Percentiles rank a stretch among this genome's conserved stretches.
Evolutionary conservation across 2,329 filamentous ascomycete genomes (phyloP).

Genomic region (Xylariaceae sp.): DNA sequence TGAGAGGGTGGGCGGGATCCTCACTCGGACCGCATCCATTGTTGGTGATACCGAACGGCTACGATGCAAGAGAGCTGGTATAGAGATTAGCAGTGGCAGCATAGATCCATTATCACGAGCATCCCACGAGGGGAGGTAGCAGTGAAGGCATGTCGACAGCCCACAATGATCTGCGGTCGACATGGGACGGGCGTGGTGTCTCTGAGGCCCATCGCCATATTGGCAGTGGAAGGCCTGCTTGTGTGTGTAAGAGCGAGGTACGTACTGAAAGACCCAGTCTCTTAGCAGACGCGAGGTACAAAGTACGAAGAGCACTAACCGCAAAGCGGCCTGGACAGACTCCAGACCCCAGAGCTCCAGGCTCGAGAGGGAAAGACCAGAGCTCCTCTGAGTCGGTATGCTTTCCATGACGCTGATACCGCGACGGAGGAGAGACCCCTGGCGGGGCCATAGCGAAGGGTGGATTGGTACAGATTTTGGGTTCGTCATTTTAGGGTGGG

Average conservation of each 20-base stretch:
- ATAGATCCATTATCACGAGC: too few species aligned
- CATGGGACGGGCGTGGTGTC: too few species aligned
- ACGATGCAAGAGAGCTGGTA: not conserved
- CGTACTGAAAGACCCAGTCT: too few species aligned
- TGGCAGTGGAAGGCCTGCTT: too few species aligned
- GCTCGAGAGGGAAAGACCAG: not conserved
- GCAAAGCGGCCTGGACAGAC: not conserved
- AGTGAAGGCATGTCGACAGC: too few species aligned
- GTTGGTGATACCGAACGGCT: not conserved
- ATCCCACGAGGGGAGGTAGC: too few species aligned
- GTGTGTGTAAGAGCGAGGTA: too few species aligned
- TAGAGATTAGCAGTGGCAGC: too few species aligned
- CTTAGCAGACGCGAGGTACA: too few species aligned
- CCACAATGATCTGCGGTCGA: too few species aligned
- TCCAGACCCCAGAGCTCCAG: too few species aligned
- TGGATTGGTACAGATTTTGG: constrained; percentile 1
- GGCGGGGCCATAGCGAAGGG: not conserved
- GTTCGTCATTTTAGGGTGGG: not conserved
- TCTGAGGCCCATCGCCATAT: too few species aligned
- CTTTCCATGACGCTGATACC: not conserved
- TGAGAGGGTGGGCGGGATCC: not conserved
- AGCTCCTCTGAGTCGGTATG: not conserved
- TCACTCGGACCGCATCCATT: not conserved
- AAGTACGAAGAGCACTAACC: not conserved
- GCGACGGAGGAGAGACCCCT: not conserved